Evolutionary conservation across 345 rosid genomes (phyloP), one percentile per base, ranked within the genome.

Genomic region (Moricandia arvensis): DNA sequence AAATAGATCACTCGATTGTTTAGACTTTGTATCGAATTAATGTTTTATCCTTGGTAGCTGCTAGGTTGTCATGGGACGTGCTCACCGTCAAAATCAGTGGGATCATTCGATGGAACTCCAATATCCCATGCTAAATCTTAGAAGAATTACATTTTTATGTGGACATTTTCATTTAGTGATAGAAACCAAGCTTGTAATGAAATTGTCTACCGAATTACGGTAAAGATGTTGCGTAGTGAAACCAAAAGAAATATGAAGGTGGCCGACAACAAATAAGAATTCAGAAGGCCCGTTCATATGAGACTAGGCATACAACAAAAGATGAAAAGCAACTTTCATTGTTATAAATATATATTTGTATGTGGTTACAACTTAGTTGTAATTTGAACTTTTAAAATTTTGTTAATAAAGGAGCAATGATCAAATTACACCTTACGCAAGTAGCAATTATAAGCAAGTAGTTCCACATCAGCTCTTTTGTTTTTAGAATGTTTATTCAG

Each of bases 211-310:
- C 53, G 53, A 47, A n/a, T 47, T 6, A 47, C 8, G 53, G 53
- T 47, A 6, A 47, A 55, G 51, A 71, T 65, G 63, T 35, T 34
- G 34, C 43, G 35, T 47, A 65, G 45, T 4, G 27, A 65, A 55
- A 34, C 75, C 33, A 64, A 47, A 55, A 55, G 15, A 57, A 64
- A 17, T 49, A 65, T 17, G 45, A 64, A 72, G 64, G 59, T 78
- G 77, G 81, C 81, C 77, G 81, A 78, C 81, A 78, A 72, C 8
- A 78, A 72, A 72, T 66, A 29, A 64, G 73, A 77, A 71, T 71
- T 57, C 80, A 65, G 61, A 71, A 66, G 45, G 76, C 81, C 81
- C 69, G 61, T 72, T 66, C 31, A 47, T n/a, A 72, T 67, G 81
- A 72, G 59, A n/a, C 53, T 72, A 66, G 73, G 77, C 81, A 66